Percentiles rank a stretch among this genome's conserved stretches.
Evolutionary conservation across 2,329 filamentous ascomycete genomes (phyloP).

Genomic region (Cryphonectria radicalis): DNA sequence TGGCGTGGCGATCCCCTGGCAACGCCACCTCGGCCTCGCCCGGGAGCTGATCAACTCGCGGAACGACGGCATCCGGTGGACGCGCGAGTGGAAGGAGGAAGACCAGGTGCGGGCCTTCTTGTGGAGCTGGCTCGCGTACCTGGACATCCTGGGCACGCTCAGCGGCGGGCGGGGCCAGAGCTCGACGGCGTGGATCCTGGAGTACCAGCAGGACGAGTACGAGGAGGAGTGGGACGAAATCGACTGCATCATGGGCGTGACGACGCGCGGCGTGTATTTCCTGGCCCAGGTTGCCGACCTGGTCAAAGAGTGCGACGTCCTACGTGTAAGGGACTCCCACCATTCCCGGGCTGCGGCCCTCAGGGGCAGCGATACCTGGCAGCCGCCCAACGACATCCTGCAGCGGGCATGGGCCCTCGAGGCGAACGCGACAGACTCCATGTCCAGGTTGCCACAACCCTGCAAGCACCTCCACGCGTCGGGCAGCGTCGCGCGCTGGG

Average conservation of each 20-base stretch:
- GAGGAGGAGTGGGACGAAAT: constrained; percentile 66
- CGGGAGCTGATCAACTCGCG: constrained; percentile 74
- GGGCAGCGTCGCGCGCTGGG: constrained; percentile 59
- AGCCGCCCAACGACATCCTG: constrained; percentile 57
- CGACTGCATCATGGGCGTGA: constrained; percentile 82
- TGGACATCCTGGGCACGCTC: constrained; percentile 78
- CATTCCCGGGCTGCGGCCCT: constrained; percentile 29
- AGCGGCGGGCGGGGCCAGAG: constrained; percentile 59
- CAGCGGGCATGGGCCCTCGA: constrained; percentile 63
- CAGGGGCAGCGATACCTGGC: constrained; percentile 54
- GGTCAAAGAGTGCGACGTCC: constrained; percentile 68
- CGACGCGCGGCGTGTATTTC: constrained; percentile 70
- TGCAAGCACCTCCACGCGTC: constrained; percentile 53
- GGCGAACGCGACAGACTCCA: constrained; percentile 62
- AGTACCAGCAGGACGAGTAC: constrained; percentile 53
- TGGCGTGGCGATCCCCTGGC: constrained; percentile 80
- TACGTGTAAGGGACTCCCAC: constrained; percentile 53
- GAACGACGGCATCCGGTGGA: constrained; percentile 50
- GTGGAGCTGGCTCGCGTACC: constrained; percentile 81
- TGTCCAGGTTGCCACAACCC: constrained; percentile 46
- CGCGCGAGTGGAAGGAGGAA: constrained; percentile 50
- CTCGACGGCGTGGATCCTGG: constrained; percentile 55
- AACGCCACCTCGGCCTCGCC: constrained; percentile 75
- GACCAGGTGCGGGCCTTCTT: constrained; percentile 73
- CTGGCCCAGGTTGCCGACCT: constrained; percentile 75